Percentiles rank a stretch among this genome's conserved stretches.
These are phyloP conservation scores for Trametes meyenii DNA, from an alignment of 768 basidiomycete species.

Conservation along the genomic window DNA sequence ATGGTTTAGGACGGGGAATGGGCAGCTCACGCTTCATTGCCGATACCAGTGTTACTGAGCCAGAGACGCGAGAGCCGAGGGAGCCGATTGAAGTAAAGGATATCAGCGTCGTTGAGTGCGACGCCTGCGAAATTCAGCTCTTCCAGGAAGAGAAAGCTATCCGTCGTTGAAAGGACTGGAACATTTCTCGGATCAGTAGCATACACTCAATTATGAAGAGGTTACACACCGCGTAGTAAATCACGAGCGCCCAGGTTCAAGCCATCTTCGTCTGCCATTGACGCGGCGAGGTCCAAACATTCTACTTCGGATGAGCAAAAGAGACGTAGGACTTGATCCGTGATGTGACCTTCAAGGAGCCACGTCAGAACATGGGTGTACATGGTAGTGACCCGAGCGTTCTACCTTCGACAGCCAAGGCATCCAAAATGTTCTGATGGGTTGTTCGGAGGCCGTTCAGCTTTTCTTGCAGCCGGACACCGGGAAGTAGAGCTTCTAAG, in stretches of 20 bases:
- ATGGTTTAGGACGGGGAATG: constrained; percentile 8
- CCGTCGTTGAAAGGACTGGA: constrained; percentile 52
- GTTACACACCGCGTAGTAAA: constrained; percentile 44
- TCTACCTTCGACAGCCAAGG: constrained; percentile 30
- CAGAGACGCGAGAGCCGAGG: constrained; percentile 50
- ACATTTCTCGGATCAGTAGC: constrained; percentile 7
- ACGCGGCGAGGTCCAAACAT: constrained; percentile 48
- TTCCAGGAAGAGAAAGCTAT: constrained; percentile 52
- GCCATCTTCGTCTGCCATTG: constrained; percentile 50
- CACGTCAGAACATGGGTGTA: background rate
- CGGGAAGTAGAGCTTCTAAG: constrained; percentile 49
- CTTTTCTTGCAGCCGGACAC: constrained; percentile 49
- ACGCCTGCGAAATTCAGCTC: constrained; percentile 54
- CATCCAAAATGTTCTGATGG: constrained; percentile 47
- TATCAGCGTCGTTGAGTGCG: constrained; percentile 48
- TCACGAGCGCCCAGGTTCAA: constrained; percentile 50
- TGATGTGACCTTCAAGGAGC: constrained; percentile 47
- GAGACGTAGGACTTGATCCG: constrained; percentile 44
- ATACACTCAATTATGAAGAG: background rate
- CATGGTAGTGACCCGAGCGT: background rate
- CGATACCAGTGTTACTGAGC: constrained; percentile 56
- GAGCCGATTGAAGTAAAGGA: constrained; percentile 56
- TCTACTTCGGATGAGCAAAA: constrained; percentile 51
- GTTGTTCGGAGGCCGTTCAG: constrained; percentile 37
- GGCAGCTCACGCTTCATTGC: constrained; percentile 59